phyloP scores from a whole-genome alignment of 2,329 filamentous ascomycete genomes.

The Aspergillus phoenicis region DNA sequence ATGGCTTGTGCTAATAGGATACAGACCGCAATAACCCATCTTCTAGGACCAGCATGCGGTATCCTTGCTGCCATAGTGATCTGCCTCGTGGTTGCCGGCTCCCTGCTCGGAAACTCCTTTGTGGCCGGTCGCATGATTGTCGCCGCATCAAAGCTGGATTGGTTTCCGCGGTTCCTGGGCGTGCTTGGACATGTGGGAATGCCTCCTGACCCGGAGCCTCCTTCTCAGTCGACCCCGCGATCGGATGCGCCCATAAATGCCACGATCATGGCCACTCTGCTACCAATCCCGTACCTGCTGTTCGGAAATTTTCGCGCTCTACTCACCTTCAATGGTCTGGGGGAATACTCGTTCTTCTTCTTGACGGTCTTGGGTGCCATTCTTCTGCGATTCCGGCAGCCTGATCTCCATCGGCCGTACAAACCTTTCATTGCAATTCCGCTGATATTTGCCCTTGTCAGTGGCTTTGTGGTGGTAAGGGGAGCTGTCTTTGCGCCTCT shows the following conservation, averaged over 20 bases:
- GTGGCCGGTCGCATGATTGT: conserved; percentile 22
- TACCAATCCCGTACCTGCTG: conserved; percentile 17
- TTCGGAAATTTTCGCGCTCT: conserved; percentile 23
- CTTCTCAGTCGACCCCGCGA: background rate
- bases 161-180: conserved; percentile 19
- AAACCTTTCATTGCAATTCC: conserved; percentile 18
- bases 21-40: conserved; percentile 18
- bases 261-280: conserved; percentile 15
- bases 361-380: conserved; percentile 20
- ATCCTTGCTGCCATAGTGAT: conserved; percentile 16
- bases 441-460: conserved; percentile 14
- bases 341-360: conserved; percentile 24
- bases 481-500: conserved; percentile 19
- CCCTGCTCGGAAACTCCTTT: conserved; percentile 22
- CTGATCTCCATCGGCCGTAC: conserved; percentile 16
- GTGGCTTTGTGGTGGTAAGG: conserved; percentile 17
- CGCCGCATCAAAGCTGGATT: conserved; percentile 18
- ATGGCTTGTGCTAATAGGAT: background rate
- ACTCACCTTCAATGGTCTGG: conserved; percentile 22
- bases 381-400: conserved; percentile 19
- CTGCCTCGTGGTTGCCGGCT: conserved; percentile 20
- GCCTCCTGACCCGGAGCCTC: background rate
- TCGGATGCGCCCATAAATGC: conserved; percentile 23
- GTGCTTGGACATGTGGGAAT: conserved; percentile 9
- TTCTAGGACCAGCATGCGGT: conserved; percentile 16